Evolutionary conservation across 2,329 filamentous ascomycete species (phyloP).

Genomic region (Chaetomiaceae sp.): DNA sequence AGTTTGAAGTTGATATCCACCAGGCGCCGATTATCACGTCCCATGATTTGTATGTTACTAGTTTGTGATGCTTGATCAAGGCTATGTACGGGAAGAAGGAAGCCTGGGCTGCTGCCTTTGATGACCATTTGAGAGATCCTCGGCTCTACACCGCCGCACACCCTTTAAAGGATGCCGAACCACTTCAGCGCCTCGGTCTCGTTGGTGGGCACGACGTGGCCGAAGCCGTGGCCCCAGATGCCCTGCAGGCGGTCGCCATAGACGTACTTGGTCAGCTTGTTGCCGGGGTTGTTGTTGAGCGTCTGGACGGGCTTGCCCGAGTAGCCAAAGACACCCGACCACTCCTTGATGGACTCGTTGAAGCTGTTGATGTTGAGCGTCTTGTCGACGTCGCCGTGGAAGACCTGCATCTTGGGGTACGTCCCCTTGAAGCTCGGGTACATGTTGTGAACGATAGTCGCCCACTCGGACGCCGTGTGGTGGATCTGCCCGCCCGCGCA

Average conservation of each 20-base stretch:
- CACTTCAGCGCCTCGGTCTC: constrained; percentile 27
- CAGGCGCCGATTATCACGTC: no score
- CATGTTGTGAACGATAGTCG: constrained; percentile 32
- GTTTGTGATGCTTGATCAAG: no score
- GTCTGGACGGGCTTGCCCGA: constrained; percentile 26
- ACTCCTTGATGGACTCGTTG: constrained; percentile 48
- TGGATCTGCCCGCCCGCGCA: constrained; percentile 45
- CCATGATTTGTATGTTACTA: no score
- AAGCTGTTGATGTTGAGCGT: constrained; percentile 48
- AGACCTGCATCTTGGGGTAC: constrained; percentile 51
- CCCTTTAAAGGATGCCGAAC: no score
- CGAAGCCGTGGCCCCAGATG: constrained; percentile 27
- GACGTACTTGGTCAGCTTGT: constrained; percentile 34
- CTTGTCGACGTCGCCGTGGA: constrained; percentile 50
- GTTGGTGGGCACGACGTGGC: constrained; percentile 24
- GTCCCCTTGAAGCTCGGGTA: constrained; percentile 46
- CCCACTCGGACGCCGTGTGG: constrained; percentile 31
- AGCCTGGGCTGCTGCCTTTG: no score
- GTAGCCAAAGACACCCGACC: constrained; percentile 38
- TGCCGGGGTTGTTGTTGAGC: constrained; percentile 30
- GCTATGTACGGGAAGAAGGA: no score
- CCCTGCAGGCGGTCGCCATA: constrained; percentile 34
- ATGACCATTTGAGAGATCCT: no score
- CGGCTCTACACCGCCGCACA: no score
- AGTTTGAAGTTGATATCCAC: no score